phyloP scores from a whole-genome alignment of 1,139 yeast genomes.

The Geotrichum reessii region DNA sequence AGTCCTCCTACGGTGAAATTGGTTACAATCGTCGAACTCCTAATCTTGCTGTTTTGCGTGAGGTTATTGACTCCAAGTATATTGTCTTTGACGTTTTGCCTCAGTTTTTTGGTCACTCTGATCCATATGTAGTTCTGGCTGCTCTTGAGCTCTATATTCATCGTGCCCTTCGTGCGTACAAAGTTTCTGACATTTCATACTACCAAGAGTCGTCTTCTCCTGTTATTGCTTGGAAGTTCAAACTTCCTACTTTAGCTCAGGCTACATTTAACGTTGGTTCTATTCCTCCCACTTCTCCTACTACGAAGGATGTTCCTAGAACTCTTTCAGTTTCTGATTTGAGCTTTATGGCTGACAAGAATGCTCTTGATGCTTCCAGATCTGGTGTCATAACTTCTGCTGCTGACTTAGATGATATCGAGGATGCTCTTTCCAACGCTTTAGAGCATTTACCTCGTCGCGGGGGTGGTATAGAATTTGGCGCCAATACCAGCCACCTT shows the following conservation, averaged over 20 bases:
- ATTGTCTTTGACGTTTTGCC: slow-evolving; percentile 93
- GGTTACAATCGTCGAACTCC: slow-evolving; percentile 72
- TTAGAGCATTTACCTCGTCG: slow-evolving; percentile 59
- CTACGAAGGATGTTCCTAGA: slow-evolving; percentile 45
- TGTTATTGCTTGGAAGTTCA: slow-evolving; percentile 84
- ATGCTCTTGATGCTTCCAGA: slow-evolving; percentile 58
- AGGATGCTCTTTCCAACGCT: slow-evolving; percentile 72
- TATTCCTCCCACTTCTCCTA: slow-evolving; percentile 17
- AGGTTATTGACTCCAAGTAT: slow-evolving; percentile 92
- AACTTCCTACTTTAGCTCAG: slow-evolving; percentile 63
- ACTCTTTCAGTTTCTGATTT: slow-evolving; percentile 91
- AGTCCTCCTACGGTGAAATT: slow-evolving; percentile 76
- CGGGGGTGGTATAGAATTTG: slow-evolving; percentile 29
- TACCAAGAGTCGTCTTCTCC: slow-evolving; percentile 54
- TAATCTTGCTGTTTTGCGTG: slow-evolving; percentile 69
- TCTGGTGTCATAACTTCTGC: slow-evolving; percentile 85
- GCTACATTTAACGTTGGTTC: slow-evolving; percentile 45
- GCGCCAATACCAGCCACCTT: slow-evolving; percentile 33
- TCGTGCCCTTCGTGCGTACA: slow-evolving; percentile 95
- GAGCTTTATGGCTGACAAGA: slow-evolving; percentile 70
- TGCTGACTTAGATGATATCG: slow-evolving; percentile 80
- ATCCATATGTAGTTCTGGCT: slow-evolving; percentile 87
- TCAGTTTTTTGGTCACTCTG: slow-evolving; percentile 78
- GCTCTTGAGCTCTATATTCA: slow-evolving; percentile 96
- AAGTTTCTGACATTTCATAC: slow-evolving; percentile 69